Evolutionary conservation across 441 rosid species (phyloP), one percentile per base, ranked within the genome.

Genomic region (Rhodomyrtus psidioides): DNA sequence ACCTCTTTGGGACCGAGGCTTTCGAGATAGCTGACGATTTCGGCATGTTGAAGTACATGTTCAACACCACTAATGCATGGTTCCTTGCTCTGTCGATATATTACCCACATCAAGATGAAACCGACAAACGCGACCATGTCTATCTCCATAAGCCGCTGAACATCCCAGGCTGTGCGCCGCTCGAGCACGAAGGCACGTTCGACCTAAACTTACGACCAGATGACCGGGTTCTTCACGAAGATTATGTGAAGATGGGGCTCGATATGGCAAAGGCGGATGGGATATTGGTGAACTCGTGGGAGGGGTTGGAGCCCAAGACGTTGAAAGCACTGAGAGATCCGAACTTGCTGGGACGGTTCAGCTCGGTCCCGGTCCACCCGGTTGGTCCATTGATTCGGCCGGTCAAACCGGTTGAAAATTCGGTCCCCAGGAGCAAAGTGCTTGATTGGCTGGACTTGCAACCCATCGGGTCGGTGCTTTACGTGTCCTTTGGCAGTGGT

Each of bases 401-500:
- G 5, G 86, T 19, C 81, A 46, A 46, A 51, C 85, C 57, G 42
- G 6, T 60, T 16, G 87, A 58, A 70, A 23, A 34, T 19, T 83
- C 88, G 5, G 88, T 86, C 44, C 28, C 85, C 24, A 51, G 83
- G 62, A 87, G 82, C 81, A 26, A 21, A 0, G 87, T 91, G 0
- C 56, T 92, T 53, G 84, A 83, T 30, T 94, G 95, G 94, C 58
- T 94, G 34, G 90, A 92, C 85, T 44, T 85, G 62, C 98, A 94
- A 83, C 94, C 93, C 0, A 59, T 24, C 15, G 86, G 86, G n/a
- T 94, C 96, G 2, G 95, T 93, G 54, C 88, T 94, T 39, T 93
- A 88, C 21, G 88, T 93, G 21, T 90, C 95, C 3, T 91, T 95
- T 7, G 96, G 98, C 13, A 95, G 98, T 55, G 96, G 95, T 0